These are phyloP conservation scores for Neurospora sp. DNA, from an alignment of 495 filamentous ascomycete species.

Conservation along the genomic window DNA sequence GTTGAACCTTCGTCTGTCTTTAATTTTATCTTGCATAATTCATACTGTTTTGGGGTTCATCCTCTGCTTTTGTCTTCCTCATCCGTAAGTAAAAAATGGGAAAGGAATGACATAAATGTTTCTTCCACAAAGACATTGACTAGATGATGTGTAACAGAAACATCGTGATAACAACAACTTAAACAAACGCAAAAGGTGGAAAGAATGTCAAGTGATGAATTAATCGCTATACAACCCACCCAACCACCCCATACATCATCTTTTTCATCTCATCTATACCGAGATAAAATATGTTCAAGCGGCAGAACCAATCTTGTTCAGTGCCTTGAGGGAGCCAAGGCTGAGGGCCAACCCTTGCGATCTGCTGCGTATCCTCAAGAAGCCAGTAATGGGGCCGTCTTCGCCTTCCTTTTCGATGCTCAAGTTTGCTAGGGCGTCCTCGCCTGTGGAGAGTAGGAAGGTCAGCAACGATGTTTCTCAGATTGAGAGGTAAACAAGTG, in stretches of 20 bases:
- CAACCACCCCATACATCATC: neutral
- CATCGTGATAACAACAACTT: neutral
- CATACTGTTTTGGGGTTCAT: neutral
- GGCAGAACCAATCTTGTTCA: slow-evolving; percentile 65
- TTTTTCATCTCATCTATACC: neutral
- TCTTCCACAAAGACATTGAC: neutral
- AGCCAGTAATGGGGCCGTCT: slow-evolving; percentile 93
- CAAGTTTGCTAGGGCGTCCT: slow-evolving; percentile 96
- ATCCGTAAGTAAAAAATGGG: neutral
- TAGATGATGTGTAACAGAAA: neutral
- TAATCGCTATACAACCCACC: neutral
- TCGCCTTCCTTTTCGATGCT: slow-evolving; percentile 98
- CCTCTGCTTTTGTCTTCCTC: neutral
- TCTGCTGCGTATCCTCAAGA: slow-evolving; percentile 95
- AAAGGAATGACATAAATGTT: neutral
- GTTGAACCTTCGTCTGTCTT: neutral
- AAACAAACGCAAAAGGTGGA: neutral
- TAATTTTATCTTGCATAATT: neutral
- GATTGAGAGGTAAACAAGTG: neutral
- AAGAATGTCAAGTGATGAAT: neutral
- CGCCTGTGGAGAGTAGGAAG: slow-evolving; percentile 45
- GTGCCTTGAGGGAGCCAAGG: slow-evolving; percentile 86
- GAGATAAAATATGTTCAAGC: slow-evolving; percentile 19
- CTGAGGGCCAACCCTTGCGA: slow-evolving; percentile 93
- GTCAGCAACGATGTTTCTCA: slow-evolving; percentile 12